Conservation (phyloP, 495 filamentous ascomycete species). For the Lophium mytilinum region DNA sequence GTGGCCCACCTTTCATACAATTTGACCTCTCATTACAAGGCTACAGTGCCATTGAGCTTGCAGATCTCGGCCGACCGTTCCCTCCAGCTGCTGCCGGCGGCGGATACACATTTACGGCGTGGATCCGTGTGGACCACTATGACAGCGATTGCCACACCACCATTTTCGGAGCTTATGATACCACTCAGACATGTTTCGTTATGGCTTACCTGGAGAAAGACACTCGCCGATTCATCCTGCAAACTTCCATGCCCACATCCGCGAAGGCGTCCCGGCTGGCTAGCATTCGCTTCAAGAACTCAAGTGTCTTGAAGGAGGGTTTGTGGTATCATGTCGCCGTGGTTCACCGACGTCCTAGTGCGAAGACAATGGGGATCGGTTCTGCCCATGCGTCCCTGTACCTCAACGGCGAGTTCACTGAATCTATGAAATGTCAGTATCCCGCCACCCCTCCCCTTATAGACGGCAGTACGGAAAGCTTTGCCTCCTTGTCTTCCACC, state of each 20-base stretch:
- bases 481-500: conserved; percentile 50
- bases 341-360: conserved; percentile 60
- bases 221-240: conserved; percentile 89
- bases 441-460: conserved; percentile 59
- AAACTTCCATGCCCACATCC: conserved; percentile 95
- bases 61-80: conserved; percentile 72
- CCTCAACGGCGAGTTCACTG: conserved; percentile 86
- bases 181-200: conserved; percentile 86
- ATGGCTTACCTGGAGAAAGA: conserved; percentile 91
- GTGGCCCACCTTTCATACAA: conserved; percentile 74
- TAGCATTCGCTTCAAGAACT: conserved; percentile 82
- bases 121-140: conserved; percentile 81
- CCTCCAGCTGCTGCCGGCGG: conserved; percentile 61
- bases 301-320: conserved; percentile 59
- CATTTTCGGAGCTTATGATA: conserved; percentile 90
- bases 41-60: conserved; percentile 79
- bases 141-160: conserved; percentile 83
- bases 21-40: conserved; percentile 88
- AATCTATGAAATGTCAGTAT: conserved; percentile 84
- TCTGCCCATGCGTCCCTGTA: conserved; percentile 82
- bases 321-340: conserved; percentile 90
- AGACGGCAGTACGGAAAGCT: conserved; percentile 51
- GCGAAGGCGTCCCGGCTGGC: conserved; percentile 62
- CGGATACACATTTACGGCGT: conserved; percentile 83
- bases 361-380: conserved; percentile 49